phyloP scores from a whole-genome alignment of 768 basidiomycete species.

The Tricholoma furcatifolium region DNA sequence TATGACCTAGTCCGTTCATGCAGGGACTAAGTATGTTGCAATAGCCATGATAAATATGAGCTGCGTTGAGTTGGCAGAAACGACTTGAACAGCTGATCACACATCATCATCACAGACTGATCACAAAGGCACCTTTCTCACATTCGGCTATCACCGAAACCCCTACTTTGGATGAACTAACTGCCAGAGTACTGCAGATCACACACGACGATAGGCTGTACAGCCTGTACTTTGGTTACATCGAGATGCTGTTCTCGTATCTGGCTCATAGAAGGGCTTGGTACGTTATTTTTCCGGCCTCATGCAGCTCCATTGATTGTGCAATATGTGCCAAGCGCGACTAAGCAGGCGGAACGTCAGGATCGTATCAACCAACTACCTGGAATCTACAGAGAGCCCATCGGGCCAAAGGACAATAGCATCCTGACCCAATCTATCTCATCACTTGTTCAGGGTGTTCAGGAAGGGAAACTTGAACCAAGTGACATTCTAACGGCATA shows the following conservation, averaged over 20 bases:
- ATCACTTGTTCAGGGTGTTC: constrained; percentile 29
- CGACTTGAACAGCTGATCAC: too few relatives aligned
- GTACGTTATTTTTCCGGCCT: constrained; percentile 18
- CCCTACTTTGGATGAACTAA: too few relatives aligned
- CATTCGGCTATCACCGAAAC: too few relatives aligned
- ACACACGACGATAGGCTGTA: too few relatives aligned
- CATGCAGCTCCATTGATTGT: background rate
- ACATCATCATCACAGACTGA: too few relatives aligned
- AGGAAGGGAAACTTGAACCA: constrained; percentile 27
- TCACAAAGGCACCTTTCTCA: too few relatives aligned
- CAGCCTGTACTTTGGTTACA: background rate
- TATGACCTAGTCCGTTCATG: too few relatives aligned
- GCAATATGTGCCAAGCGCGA: constrained; percentile 18
- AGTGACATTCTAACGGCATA: constrained; percentile 39
- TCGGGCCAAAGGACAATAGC: constrained; percentile 23
- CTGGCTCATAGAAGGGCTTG: constrained; percentile 34
- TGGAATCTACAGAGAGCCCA: constrained; percentile 26
- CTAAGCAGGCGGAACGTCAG: constrained; percentile 37
- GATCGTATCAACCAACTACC: constrained; percentile 28
- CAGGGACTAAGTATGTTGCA: too few relatives aligned
- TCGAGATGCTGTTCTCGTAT: constrained; percentile 32
- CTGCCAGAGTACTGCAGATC: too few relatives aligned
- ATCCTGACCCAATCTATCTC: constrained; percentile 31
- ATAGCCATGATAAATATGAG: too few relatives aligned
- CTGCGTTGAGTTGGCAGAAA: too few relatives aligned